Evolutionary conservation across 2,329 filamentous ascomycete species (phyloP).

Genomic region (Trichophyton schoenleinii): DNA sequence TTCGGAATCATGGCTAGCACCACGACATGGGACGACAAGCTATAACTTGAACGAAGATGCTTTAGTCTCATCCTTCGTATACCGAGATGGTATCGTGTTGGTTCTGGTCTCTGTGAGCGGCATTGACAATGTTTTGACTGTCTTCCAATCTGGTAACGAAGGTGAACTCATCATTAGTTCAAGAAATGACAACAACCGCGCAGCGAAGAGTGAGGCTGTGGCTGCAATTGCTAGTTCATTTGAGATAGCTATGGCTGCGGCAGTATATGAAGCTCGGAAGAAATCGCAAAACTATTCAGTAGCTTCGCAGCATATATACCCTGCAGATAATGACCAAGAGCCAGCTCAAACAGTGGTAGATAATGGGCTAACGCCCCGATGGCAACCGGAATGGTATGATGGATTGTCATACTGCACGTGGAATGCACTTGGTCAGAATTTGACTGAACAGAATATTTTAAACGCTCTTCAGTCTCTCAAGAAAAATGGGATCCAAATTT

Average conservation of each 20-base stretch:
- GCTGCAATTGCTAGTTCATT: conserved; percentile 60
- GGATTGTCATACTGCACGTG: conserved; percentile 92
- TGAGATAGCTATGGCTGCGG: conserved; percentile 63
- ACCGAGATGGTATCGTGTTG: conserved; percentile 56
- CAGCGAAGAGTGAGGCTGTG: conserved; percentile 50
- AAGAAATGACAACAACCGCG: conserved; percentile 52
- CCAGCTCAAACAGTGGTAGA: conserved; percentile 22
- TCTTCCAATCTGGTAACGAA: conserved; percentile 52
- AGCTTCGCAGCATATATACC: conserved; percentile 8
- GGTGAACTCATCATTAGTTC: conserved; percentile 58
- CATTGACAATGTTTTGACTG: conserved; percentile 54
- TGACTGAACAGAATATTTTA: conserved; percentile 70
- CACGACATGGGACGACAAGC: conserved; percentile 60
- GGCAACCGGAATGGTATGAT: conserved; percentile 84
- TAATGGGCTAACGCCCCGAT: conserved; percentile 43
- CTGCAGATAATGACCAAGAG: background rate
- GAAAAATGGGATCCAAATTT: conserved; percentile 60
- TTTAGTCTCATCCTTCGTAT: conserved; percentile 65
- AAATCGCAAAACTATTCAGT: conserved; percentile 34
- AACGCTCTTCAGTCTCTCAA: conserved; percentile 60
- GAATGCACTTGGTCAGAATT: conserved; percentile 76
- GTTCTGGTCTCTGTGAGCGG: conserved; percentile 70
- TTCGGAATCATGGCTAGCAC: conserved; percentile 75
- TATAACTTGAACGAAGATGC: conserved; percentile 66
- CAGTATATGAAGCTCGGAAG: conserved; percentile 76